Base-by-base conservation (phyloP, 2,329 filamentous ascomycete species). In the Pseudohalonectria lignicola region DNA sequence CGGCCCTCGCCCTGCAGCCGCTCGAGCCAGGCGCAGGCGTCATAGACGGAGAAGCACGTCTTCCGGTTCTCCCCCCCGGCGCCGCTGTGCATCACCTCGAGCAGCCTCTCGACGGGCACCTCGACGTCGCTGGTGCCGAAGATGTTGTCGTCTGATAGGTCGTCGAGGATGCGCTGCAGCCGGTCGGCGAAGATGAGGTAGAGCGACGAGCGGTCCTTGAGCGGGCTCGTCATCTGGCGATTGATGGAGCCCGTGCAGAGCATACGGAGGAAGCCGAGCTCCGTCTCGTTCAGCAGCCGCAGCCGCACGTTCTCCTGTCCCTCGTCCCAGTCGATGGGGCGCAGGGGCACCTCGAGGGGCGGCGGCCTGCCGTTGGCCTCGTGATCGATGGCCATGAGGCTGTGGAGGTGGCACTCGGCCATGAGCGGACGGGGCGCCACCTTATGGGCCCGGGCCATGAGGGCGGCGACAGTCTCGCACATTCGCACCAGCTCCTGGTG, bases 261-360 rank as follows among this genome's bases (percentile, higher is more conserved):
- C 6, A 55, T 55, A 36, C 47, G 44, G 28, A 62, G 44, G 55
- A 56, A 60, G 16, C 46, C 38, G n/a, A 56, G 39, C 25, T 61
- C 59, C 7, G 48, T 41, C 21, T 46, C 43, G 31, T 46, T 44
- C 12, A 58, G 23, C 1, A 40, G 40, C 6, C 45, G 40, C 6
- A 32, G 36, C 11, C 35, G n/a, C 13, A n/a, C 15, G 10, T 21
- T 12, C 6, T 31, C 18, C 12, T 35, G 12, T 17, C 5, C 10
- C 7, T 17, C 20, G 16, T 39, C 40, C 37, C 29, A 32, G 13
- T 17, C 15, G 9, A 38, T n/a, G 12, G 23, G 23, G 23, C 23
- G 23, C 23, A 26, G 12, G 8, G 7, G 8, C 10, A 17, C 31
- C 12, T 23, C 26, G 8, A 17, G n/a, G 11, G 9, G 11, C 16